A percentile compares a stretch with the other conserved stretches of the same genome.
phyloP scores from a whole-genome alignment of 192 early-diverging fungal genomes.

The Podila epicladia region DNA sequence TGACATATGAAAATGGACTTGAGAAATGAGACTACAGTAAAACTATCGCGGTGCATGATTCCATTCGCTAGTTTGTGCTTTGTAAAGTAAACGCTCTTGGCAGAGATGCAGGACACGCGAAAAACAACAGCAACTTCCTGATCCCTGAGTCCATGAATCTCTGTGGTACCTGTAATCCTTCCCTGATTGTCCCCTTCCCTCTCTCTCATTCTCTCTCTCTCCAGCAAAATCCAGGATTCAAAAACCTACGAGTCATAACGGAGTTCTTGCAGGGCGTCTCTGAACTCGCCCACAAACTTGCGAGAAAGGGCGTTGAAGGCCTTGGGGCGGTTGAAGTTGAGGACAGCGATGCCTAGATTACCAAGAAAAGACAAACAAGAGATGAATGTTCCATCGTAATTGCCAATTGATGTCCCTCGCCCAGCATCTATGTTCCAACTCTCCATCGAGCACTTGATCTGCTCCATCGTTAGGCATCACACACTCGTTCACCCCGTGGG shows the following conservation, averaged over 20 bases:
- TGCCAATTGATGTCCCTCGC: too few relatives aligned
- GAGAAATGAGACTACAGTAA: background rate
- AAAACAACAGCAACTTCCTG: background rate
- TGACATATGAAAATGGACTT: background rate
- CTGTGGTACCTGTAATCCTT: background rate
- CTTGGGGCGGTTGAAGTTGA: slow-evolving; percentile 86
- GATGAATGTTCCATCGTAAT: too few relatives aligned
- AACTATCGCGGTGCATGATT: background rate
- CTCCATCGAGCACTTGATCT: too few relatives aligned
- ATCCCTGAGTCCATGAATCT: background rate
- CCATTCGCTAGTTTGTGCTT: too few relatives aligned
- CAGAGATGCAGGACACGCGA: background rate
- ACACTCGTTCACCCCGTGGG: slow-evolving; percentile 24
- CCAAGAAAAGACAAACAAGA: background rate
- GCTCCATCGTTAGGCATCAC: too few relatives aligned
- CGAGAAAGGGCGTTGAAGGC: slow-evolving; percentile 92
- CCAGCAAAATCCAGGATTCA: background rate
- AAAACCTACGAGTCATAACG: slow-evolving; percentile 68
- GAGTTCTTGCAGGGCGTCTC: slow-evolving; percentile 67
- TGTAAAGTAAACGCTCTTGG: slow-evolving; percentile 12
- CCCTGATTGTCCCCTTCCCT: background rate
- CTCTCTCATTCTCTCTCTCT: background rate
- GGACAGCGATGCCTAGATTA: slow-evolving; percentile 76
- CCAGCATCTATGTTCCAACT: too few relatives aligned
- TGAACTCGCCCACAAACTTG: slow-evolving; percentile 77